phyloP scores from a whole-genome alignment of 331 rosid genomes.

The Stylosanthes scabra region DNA sequence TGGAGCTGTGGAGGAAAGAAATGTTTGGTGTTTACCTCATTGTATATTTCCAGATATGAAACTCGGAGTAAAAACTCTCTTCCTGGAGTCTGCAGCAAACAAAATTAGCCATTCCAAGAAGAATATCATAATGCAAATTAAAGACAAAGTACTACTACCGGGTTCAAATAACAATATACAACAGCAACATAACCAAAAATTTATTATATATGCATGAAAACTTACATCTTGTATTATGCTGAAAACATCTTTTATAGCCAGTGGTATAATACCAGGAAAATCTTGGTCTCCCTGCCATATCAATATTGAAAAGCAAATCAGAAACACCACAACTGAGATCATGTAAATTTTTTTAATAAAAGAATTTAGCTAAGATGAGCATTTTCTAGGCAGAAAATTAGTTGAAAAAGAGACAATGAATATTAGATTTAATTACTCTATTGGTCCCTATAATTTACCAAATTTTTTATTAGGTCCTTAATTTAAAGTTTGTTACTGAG shows the following conservation, averaged over 20 bases:
- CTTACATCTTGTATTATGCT: conserved; percentile 98
- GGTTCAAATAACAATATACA: neutral
- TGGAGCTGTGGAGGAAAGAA: conserved; percentile 17
- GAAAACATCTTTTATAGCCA: conserved; percentile 99
- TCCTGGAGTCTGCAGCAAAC: conserved; percentile 91
- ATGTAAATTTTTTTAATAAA: conserved; percentile 1
- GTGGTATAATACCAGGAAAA: conserved; percentile 90
- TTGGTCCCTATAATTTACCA: too few species aligned
- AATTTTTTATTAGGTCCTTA: too few species aligned
- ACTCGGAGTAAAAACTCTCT: conserved; percentile 98
- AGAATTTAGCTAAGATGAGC: neutral
- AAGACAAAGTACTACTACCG: conserved; percentile 6
- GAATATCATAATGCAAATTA: conserved; percentile 13
- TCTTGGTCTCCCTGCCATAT: conserved; percentile 87
- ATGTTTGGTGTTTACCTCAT: conserved; percentile 68
- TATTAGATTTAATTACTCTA: neutral
- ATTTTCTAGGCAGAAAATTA: conserved; percentile 23
- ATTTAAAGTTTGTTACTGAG: too few species aligned
- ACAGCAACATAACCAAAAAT: conserved; percentile 11
- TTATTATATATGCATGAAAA: conserved; percentile 35
- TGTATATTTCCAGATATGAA: conserved; percentile 95
- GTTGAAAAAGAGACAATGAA: conserved; percentile 19
- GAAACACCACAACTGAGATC: conserved; percentile 19
- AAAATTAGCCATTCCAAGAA: conserved; percentile 31
- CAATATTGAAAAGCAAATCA: conserved; percentile 39